Evolutionary conservation across 2,329 filamentous ascomycete genomes (phyloP), one percentile per base, ranked within the genome.

Genomic region (Elsinoe batatas): DNA sequence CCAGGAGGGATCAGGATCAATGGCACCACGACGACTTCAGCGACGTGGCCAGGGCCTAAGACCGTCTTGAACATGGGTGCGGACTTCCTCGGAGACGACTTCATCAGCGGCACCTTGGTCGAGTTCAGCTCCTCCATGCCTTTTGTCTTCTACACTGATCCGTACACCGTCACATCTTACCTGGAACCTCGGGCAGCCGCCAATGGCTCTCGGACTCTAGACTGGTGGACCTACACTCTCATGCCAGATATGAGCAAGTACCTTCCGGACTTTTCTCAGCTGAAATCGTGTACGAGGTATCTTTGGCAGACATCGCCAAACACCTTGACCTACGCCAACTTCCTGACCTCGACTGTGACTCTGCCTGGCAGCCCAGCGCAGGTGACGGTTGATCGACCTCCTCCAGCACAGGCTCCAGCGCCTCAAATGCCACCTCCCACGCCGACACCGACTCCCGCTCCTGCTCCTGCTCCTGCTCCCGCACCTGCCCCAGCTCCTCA

Each of bases 181-280:
- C 40, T 26, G 17, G 40, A 44, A 11, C 40, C 40, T 22, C 18
- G 18, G 7, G 17, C 10, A 12, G 40, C 40, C 4, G n/a, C 12
- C 20, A 12, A 18, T 12, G 40, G 40, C 5, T 17, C 10, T 12
- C 12, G 20, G 18, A 26, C 40, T 22, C 40, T 44, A 10, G 40
- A 44, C n/a, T 44, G 40, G 40, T 44, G 11, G 10, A 44, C 40
- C 1, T 44, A 44, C 20, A 44, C 40, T 8, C 47, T 37, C 33
- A 51, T 51, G 47, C 47, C 47, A 22, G 47, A 51, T 18, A 32
- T 51, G 32, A 51, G 32, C 47, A 51, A 51, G 17, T 26, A 35
- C 5, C 18, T 37, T 10, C 47, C 47, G 8, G 33, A 51, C 18
- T 26, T 51, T n/a, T 7, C 47, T 3, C 26, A 51, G 26, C 32